phyloP scores from a whole-genome alignment of 495 filamentous ascomycete species.

The Sphaerosporella brunnea region DNA sequence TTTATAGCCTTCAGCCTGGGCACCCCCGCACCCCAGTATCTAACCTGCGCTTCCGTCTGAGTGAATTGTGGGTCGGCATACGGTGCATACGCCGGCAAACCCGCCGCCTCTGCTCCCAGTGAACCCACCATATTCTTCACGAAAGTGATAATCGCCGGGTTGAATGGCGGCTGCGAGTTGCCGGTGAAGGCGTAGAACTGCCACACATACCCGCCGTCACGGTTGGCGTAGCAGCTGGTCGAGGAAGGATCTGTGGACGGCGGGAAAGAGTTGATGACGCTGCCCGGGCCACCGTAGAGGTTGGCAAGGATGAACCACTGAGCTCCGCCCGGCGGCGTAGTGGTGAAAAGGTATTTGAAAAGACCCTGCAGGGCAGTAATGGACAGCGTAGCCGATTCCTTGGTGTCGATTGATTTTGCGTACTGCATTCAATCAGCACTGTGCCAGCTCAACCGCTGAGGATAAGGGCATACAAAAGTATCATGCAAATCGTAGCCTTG shows the following conservation, averaged over 20 bases:
- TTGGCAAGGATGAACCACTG: constrained; percentile 39
- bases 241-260: constrained; percentile 17
- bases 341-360: constrained; percentile 6
- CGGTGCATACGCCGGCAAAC: constrained; percentile 43
- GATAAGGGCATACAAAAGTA: constrained; percentile 10
- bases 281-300: constrained; percentile 35
- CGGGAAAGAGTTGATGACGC: constrained; percentile 30
- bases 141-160: constrained; percentile 24
- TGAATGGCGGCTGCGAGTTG: constrained; percentile 24
- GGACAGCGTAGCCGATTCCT: constrained; percentile 3
- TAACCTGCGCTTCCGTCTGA: constrained; percentile 29
- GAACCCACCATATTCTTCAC: constrained; percentile 30
- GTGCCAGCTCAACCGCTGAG: no score
- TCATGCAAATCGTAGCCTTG: not conserved
- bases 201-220: constrained; percentile 38
- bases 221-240: constrained; percentile 37
- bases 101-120: constrained; percentile 21
- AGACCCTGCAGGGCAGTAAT: not conserved
- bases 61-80: constrained; percentile 46
- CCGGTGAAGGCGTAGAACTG: constrained; percentile 35
- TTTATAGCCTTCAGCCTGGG: constrained; percentile 34
- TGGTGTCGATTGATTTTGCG: constrained; percentile 9
- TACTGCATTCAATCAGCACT: constrained; percentile 6
- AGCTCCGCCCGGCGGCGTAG: not conserved
- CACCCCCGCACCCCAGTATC: constrained; percentile 38